Base-by-base conservation (phyloP, 2,329 filamentous ascomycete genomes). In the Pestalotiopsis sp. region DNA sequence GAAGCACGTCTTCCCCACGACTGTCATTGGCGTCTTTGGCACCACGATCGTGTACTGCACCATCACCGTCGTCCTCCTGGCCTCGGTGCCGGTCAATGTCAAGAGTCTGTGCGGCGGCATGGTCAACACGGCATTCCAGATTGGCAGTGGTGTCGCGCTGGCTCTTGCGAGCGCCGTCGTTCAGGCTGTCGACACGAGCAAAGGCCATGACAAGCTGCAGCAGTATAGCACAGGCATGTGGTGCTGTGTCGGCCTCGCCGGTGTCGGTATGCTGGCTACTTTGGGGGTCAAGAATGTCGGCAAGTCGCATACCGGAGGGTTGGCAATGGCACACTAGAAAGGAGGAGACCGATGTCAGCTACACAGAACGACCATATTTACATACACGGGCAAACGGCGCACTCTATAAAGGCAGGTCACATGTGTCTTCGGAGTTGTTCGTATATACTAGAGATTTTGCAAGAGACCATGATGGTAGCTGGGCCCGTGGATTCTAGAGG, bases 1-100 rank as follows among this genome's bases (percentile, higher is more conserved):
- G 80, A 75, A 76, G 56, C 80, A 82, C 69, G 76, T 80, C 25
- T 77, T 82, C 45, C 79, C 77, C 2, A 79, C 80, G 13, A 79
- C 78, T 0, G 72, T 82, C 1, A 76, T 83, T 60, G 80, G 81
- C 57, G 80, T 83, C 4, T 75, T 77, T 0, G 80, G 80, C 3
- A 78, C 82, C 5, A 81, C 79, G 0, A 77, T 82, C 17, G 80
- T 81, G 4, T 83, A 82, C 66, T 79, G 81, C 31, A 81, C 80
- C 1, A 81, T 81, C 4, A 82, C 79, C n/a, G 81, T 81, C 1
- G 77, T 80, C 3, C 76, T 83, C 4, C 64, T 83, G 17, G 77
- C 77, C 0, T 81, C 77, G 45, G 81, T 83, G 1, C 81, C 81
- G 0, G 74, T 79, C 7, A 78, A 81, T 36, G 80, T 81, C 12